phyloP scores from a whole-genome alignment of 2,329 filamentous ascomycete genomes.

The Niveomyces coronatus region DNA sequence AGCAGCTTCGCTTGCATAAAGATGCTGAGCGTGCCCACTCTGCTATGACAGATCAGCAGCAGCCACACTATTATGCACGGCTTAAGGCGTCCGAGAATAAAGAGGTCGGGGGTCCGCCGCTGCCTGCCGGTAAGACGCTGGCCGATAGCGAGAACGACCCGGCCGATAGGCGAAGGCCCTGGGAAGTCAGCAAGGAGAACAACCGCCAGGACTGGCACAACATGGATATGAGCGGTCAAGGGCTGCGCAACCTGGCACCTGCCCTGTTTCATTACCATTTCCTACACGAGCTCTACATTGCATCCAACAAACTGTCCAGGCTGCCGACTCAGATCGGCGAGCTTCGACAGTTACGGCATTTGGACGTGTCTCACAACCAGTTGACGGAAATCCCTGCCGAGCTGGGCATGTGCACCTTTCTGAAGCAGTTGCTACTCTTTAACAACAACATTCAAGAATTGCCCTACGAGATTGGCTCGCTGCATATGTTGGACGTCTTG shows the following conservation, averaged over 20 bases:
- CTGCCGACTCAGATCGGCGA: constrained; percentile 76
- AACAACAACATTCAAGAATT: constrained; percentile 80
- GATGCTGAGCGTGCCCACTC: constrained; percentile 62
- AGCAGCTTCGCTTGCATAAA: constrained; percentile 73
- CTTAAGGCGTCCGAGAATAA: constrained; percentile 61
- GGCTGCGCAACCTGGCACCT: constrained; percentile 68
- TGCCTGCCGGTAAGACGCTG: constrained; percentile 37
- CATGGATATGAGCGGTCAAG: constrained; percentile 93
- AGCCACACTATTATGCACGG: constrained; percentile 62
- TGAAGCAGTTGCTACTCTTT: constrained; percentile 77
- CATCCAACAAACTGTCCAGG: constrained; percentile 77
- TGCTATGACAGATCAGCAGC: constrained; percentile 59
- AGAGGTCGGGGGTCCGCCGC: constrained; percentile 47
- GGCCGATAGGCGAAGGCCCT: constrained; percentile 48
- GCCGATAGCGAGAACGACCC: constrained; percentile 41
- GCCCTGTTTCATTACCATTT: constrained; percentile 83
- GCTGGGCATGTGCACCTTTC: constrained; percentile 91
- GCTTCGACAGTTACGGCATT: constrained; percentile 67
- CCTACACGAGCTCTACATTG: constrained; percentile 83
- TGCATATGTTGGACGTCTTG: constrained; percentile 80
- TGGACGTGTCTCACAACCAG: constrained; percentile 86
- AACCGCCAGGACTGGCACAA: constrained; percentile 82
- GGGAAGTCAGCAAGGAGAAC: constrained; percentile 55
- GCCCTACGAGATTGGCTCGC: constrained; percentile 76
- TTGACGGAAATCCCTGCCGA: constrained; percentile 74